These are phyloP conservation scores for Pichia norvegensis DNA, from an alignment of 1,139 yeast species.

Conservation along the genomic window DNA sequence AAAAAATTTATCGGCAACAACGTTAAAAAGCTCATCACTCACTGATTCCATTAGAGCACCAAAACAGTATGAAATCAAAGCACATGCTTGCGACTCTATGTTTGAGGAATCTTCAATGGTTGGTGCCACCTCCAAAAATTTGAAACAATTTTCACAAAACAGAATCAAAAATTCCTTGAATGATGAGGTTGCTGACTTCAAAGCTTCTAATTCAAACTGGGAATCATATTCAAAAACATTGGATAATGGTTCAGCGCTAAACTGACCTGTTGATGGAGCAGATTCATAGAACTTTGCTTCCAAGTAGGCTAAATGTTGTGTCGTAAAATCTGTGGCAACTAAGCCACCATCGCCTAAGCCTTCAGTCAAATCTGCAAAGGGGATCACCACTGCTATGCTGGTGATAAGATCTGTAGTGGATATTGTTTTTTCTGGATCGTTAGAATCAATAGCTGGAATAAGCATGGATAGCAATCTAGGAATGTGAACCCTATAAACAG, in stretches of 20 bases:
- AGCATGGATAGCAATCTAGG: slow-evolving; percentile 64
- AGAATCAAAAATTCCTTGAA: slow-evolving; percentile 55
- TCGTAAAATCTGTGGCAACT: slow-evolving; percentile 68
- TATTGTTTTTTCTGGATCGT: slow-evolving; percentile 71
- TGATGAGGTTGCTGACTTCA: slow-evolving; percentile 66
- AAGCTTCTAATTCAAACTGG: slow-evolving; percentile 46
- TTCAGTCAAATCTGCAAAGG: slow-evolving; percentile 48
- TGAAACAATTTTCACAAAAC: slow-evolving; percentile 54
- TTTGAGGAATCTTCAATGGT: slow-evolving; percentile 43
- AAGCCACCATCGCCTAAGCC: slow-evolving; percentile 39
- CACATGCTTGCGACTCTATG: slow-evolving; percentile 47
- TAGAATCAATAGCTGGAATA: slow-evolving; percentile 80
- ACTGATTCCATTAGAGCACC: slow-evolving; percentile 63
- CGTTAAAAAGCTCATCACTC: slow-evolving; percentile 53
- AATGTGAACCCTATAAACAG: slow-evolving; percentile 68
- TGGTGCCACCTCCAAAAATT: slow-evolving; percentile 69
- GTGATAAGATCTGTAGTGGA: slow-evolving; percentile 66
- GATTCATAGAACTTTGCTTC: slow-evolving; percentile 32
- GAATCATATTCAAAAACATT: slow-evolving; percentile 31
- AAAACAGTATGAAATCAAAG: slow-evolving; percentile 55
- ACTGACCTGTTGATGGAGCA: slow-evolving; percentile 20
- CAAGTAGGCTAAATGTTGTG: slow-evolving; percentile 49
- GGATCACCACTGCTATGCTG: slow-evolving; percentile 64
- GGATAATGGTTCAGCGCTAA: slow-evolving; percentile 18
- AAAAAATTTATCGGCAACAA: slow-evolving; percentile 45